Percentiles rank a stretch among this genome's conserved stretches.
Conservation (phyloP, 805 yeast species). For the Lipomyces chichibuensis region DNA sequence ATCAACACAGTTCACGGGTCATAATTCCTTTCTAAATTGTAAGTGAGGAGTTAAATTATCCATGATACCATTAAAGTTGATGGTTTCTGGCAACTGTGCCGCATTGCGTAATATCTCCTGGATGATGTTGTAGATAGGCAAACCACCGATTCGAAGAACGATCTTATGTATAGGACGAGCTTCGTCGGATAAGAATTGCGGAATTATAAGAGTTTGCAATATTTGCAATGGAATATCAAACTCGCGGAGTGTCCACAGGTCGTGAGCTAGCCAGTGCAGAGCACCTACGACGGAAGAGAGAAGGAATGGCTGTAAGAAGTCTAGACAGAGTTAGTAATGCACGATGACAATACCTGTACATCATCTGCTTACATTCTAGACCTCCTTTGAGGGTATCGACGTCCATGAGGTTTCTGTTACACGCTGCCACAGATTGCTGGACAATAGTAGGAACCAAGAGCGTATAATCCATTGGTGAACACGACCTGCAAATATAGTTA, state of each 20-base stretch:
- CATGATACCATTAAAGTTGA: slow-evolving; percentile 21
- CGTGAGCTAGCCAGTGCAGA: slow-evolving; percentile 53
- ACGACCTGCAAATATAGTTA: slow-evolving; percentile 39
- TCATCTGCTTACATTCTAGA: slow-evolving; percentile 56
- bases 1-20: not conserved
- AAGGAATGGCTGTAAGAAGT: slow-evolving; percentile 79
- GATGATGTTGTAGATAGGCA: slow-evolving; percentile 36
- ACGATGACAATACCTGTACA: not conserved
- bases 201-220: slow-evolving; percentile 49
- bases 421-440: slow-evolving; percentile 69
- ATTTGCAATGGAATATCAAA: slow-evolving; percentile 47
- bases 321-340: slow-evolving; percentile 5
- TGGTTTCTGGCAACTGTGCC: slow-evolving; percentile 21
- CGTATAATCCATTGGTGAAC: slow-evolving; percentile 68
- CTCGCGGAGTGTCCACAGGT: slow-evolving; percentile 46
- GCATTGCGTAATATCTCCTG: slow-evolving; percentile 34
- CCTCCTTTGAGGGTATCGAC: slow-evolving; percentile 70
- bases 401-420: slow-evolving; percentile 58
- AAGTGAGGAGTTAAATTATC: slow-evolving; percentile 26
- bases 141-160: slow-evolving; percentile 43
- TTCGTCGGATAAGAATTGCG: slow-evolving; percentile 52
- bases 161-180: slow-evolving; percentile 51
- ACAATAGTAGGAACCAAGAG: slow-evolving; percentile 72
- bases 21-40: slow-evolving; percentile 22
- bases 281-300: slow-evolving; percentile 60